Evolutionary conservation across 2,329 filamentous ascomycete species (phyloP).

Genomic region (Helotiales sp.): DNA sequence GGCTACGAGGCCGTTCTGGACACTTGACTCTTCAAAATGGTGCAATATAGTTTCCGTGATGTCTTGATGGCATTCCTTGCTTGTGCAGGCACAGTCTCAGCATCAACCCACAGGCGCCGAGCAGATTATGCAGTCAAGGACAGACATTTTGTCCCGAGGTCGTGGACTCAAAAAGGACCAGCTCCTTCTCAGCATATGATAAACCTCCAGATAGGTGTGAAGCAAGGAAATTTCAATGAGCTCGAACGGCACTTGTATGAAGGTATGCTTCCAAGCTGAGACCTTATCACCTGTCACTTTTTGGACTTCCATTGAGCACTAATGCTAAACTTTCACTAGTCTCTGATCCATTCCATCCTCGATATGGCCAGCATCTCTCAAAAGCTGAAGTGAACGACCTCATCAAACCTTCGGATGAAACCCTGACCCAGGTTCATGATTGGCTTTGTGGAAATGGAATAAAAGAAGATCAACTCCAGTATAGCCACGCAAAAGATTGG

Average conservation of each 20-base stretch:
- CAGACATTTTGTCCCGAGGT: conserved; percentile 49
- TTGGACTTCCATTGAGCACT: background rate
- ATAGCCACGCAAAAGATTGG: conserved; percentile 57
- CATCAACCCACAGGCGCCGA: conserved; percentile 2
- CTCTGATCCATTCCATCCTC: conserved; percentile 51
- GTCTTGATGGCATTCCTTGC: conserved; percentile 8
- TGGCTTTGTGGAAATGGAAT: conserved; percentile 58
- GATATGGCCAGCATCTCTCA: conserved; percentile 56
- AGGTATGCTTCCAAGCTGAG: conserved; percentile 34
- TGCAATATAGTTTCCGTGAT: background rate
- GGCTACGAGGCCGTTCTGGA: background rate
- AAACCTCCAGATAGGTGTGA: conserved; percentile 57
- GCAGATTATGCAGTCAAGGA: conserved; percentile 54
- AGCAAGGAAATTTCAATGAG: conserved; percentile 55
- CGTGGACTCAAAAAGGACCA: conserved; percentile 49
- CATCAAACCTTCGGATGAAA: conserved; percentile 51
- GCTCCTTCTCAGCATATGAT: conserved; percentile 50
- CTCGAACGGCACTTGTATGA: conserved; percentile 56
- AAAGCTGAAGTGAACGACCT: conserved; percentile 52
- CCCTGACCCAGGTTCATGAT: conserved; percentile 51
- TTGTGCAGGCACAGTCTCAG: conserved; percentile 10
- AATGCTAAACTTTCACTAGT: conserved; percentile 34
- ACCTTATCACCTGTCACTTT: background rate
- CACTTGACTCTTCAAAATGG: background rate
- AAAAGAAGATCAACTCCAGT: conserved; percentile 34